phyloP scores from a whole-genome alignment of 2,329 filamentous ascomycete species.

The Epichloe baconii region DNA sequence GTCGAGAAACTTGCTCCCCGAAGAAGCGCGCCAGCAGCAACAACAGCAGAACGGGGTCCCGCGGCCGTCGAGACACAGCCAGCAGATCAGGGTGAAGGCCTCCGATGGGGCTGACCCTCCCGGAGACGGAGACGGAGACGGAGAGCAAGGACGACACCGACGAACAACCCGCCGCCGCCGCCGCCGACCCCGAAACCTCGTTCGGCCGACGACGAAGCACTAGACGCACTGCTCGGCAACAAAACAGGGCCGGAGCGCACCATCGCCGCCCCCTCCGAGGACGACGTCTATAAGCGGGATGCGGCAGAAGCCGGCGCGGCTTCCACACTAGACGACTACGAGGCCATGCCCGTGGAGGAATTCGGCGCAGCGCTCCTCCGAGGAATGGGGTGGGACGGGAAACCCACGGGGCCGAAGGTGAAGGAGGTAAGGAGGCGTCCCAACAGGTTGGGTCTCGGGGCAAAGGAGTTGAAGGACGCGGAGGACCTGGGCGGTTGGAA shows the following conservation, averaged over 20 bases:
- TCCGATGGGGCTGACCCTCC: slow-evolving; percentile 40
- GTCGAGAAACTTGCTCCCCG: slow-evolving; percentile 45
- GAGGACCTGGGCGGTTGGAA: slow-evolving; percentile 74
- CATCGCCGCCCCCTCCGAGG: slow-evolving; percentile 41
- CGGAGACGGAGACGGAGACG: slow-evolving; percentile 12
- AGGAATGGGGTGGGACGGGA: slow-evolving; percentile 89
- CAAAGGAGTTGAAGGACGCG: slow-evolving; percentile 61
- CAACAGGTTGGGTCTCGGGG: slow-evolving; percentile 76
- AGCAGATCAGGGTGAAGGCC: slow-evolving; percentile 35
- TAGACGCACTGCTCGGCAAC: slow-evolving; percentile 53
- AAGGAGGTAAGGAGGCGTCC: slow-evolving; percentile 61
- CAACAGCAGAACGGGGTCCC: slow-evolving; percentile 12
- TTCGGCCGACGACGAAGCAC: slow-evolving; percentile 38
- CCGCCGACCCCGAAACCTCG: not conserved
- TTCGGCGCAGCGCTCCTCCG: slow-evolving; percentile 83
- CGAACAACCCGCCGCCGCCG: not conserved
- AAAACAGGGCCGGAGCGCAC: slow-evolving; percentile 32
- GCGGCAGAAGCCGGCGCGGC: slow-evolving; percentile 59
- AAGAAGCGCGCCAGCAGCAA: slow-evolving; percentile 35
- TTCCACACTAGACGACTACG: slow-evolving; percentile 72
- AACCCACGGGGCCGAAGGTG: slow-evolving; percentile 35
- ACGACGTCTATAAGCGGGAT: slow-evolving; percentile 57
- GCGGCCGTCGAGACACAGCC: slow-evolving; percentile 19
- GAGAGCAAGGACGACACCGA: slow-evolving; percentile 33
- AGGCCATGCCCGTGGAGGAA: slow-evolving; percentile 80